A percentile compares a stretch with the other conserved stretches of the same genome.
phyloP scores from a whole-genome alignment of 2,329 filamentous ascomycete species.

The Aureobasidium sp. region DNA sequence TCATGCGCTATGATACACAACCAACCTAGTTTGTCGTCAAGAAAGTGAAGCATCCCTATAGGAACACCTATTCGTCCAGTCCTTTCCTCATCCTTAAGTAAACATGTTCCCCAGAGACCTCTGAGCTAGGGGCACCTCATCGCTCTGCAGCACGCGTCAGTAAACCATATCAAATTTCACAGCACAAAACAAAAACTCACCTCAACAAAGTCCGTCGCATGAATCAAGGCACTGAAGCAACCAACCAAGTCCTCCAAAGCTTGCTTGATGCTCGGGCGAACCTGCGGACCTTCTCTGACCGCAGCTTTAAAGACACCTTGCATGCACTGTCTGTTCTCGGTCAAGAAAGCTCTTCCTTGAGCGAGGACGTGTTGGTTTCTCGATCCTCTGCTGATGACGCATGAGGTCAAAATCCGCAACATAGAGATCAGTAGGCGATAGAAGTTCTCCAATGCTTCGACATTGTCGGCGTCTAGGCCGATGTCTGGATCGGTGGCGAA shows the following conservation, averaged over 20 bases:
- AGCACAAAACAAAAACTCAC: constrained; percentile 44
- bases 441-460: constrained; percentile 65
- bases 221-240: constrained; percentile 73
- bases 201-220: constrained; percentile 76
- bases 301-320: constrained; percentile 71
- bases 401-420: constrained; percentile 71
- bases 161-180: not conserved
- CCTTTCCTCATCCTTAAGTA: not conserved
- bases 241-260: constrained; percentile 71
- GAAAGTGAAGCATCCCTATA: not conserved
- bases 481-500: constrained; percentile 90
- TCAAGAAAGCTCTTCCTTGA: constrained; percentile 70
- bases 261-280: constrained; percentile 34
- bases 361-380: constrained; percentile 66
- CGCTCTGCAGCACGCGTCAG: not conserved
- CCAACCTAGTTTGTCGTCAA: not conserved
- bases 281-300: constrained; percentile 48
- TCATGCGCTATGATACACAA: not conserved
- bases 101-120: constrained; percentile 9
- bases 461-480: constrained; percentile 64
- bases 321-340: constrained; percentile 73
- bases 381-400: constrained; percentile 69
- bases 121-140: not conserved
- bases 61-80: not conserved
- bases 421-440: constrained; percentile 76